Percentiles rank a stretch among this genome's conserved stretches.
These are phyloP conservation scores for Clavispora vitiphila DNA, from an alignment of 805 yeast species.

Conservation along the genomic window DNA sequence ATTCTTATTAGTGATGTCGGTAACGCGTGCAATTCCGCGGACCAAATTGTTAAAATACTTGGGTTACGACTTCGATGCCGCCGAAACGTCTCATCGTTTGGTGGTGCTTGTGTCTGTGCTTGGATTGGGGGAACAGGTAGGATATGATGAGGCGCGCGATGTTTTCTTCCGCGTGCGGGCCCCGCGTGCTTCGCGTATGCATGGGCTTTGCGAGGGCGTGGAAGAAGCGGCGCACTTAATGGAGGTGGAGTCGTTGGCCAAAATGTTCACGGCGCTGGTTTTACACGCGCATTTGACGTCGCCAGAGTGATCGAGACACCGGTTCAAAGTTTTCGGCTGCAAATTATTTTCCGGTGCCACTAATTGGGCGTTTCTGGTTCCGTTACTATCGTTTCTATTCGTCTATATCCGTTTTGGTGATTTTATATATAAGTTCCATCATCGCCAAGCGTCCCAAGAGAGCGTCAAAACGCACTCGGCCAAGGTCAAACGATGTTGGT, in stretches of 20 bases:
- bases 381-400: neutral
- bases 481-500: conserved; percentile 35
- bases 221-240: conserved; percentile 3
- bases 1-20: conserved; percentile 25
- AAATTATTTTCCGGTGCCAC: no score
- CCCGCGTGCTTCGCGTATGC: neutral
- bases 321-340: no score
- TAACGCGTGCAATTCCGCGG: conserved; percentile 20
- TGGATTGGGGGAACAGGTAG: conserved; percentile 24
- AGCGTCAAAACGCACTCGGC: conserved; percentile 41
- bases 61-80: conserved; percentile 18
- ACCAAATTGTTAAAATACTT: conserved; percentile 19
- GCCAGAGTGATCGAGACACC: conserved; percentile 23
- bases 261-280: conserved; percentile 11
- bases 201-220: neutral
- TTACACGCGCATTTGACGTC: conserved; percentile 20
- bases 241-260: conserved; percentile 21
- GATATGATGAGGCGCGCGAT: conserved; percentile 22
- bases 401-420: neutral
- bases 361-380: neutral
- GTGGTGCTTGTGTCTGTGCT: conserved; percentile 22
- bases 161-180: conserved; percentile 19
- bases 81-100: conserved; percentile 16
- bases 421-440: conserved; percentile 7
- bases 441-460: conserved; percentile 19